These are phyloP conservation scores for Debaryomyces robertsiae DNA, from an alignment of 1,139 yeast species.

Conservation along the genomic window DNA sequence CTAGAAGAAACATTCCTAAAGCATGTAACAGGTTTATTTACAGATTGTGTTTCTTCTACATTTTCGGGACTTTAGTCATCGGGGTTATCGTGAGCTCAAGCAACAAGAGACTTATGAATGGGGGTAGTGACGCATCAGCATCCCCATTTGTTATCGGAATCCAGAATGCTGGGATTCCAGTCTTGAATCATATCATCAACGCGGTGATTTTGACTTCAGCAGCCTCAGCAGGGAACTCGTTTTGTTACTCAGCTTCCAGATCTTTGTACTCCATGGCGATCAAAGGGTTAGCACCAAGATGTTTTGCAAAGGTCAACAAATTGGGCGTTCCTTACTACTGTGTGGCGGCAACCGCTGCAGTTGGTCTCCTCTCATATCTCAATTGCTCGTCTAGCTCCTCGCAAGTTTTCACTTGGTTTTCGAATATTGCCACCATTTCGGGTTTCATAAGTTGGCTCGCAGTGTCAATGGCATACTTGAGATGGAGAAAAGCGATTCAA, in stretches of 20 bases:
- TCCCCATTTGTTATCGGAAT: constrained; percentile 54
- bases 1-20: constrained; percentile 49
- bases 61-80: constrained; percentile 47
- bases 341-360: constrained; percentile 32
- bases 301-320: constrained; percentile 58
- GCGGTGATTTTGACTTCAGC: constrained; percentile 70
- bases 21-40: constrained; percentile 50
- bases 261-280: constrained; percentile 63
- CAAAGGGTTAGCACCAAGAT: constrained; percentile 63
- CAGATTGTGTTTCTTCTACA: constrained; percentile 51
- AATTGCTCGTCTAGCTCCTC: constrained; percentile 57
- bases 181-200: constrained; percentile 65
- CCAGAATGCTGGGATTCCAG: constrained; percentile 62
- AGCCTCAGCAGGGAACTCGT: constrained; percentile 73
- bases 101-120: constrained; percentile 35
- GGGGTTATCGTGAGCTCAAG: constrained; percentile 47
- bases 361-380: constrained; percentile 61
- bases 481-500: constrained; percentile 57
- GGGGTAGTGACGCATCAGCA: constrained; percentile 45
- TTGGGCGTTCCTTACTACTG: constrained; percentile 66
- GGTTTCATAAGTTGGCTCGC: constrained; percentile 72
- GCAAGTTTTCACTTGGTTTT: constrained; percentile 64
- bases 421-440: constrained; percentile 69
- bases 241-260: constrained; percentile 71
- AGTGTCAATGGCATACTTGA: constrained; percentile 46